Percentiles rank a stretch among this genome's conserved stretches.
phyloP scores from a whole-genome alignment of 1,139 yeast genomes.

The Taphrina confusa region DNA sequence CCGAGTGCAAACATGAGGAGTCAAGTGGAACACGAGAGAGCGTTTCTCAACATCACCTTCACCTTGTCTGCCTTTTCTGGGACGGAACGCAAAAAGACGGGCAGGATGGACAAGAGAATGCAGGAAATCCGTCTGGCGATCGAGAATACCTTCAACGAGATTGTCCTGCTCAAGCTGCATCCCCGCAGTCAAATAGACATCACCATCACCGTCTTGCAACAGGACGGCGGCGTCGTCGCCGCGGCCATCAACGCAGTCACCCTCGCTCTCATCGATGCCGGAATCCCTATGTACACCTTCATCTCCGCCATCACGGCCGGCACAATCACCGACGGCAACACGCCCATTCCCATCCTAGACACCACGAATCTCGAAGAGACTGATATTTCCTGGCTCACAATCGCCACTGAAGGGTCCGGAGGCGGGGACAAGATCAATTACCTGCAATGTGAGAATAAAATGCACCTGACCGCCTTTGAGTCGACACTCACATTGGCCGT shows the following conservation, averaged over 20 bases:
- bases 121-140: conserved; percentile 74
- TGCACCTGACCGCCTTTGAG: conserved; percentile 80
- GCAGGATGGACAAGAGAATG: conserved; percentile 65
- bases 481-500: conserved; percentile 78
- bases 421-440: conserved; percentile 74
- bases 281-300: conserved; percentile 90
- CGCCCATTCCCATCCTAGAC: conserved; percentile 49
- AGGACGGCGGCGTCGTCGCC: conserved; percentile 82
- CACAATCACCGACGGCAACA: conserved; percentile 49
- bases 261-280: conserved; percentile 89
- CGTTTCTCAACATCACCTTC: conserved; percentile 64
- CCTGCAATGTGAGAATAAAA: conserved; percentile 73
- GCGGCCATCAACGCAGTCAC: conserved; percentile 85
- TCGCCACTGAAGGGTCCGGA: conserved; percentile 71
- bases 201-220: conserved; percentile 73
- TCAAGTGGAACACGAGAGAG: conserved; percentile 49
- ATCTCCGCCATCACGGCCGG: conserved; percentile 82
- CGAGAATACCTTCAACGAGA: conserved; percentile 77
- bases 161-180: conserved; percentile 70
- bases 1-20: conserved; percentile 52
- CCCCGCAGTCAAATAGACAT: conserved; percentile 80
- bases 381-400: conserved; percentile 76
- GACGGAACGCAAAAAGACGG: conserved; percentile 57
- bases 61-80: conserved; percentile 81
- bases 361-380: conserved; percentile 78